These are phyloP conservation scores for Chamaenerion angustifolium DNA, from an alignment of 345 rosid species.

Conservation along the genomic window DNA sequence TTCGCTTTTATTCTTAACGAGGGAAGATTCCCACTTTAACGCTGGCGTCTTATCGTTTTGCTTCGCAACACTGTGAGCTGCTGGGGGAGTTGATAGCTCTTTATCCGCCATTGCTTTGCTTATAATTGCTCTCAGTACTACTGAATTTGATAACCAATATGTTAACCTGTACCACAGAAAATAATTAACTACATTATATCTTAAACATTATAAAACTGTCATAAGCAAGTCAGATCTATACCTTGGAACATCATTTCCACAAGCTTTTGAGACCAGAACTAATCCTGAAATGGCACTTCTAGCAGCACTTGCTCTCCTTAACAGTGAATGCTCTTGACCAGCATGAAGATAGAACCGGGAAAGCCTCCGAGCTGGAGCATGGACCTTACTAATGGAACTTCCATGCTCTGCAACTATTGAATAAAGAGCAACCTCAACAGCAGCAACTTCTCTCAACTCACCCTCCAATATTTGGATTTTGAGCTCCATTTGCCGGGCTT, in stretches of 20 bases:
- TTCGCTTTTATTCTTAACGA: constrained; percentile 21
- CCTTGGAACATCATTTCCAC: constrained; percentile 97
- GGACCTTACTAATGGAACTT: constrained; percentile 76
- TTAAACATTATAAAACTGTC: background rate
- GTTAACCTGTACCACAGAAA: constrained; percentile 43
- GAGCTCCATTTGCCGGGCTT: constrained; percentile 52
- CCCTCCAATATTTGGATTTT: constrained; percentile 67
- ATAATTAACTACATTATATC: too few relatives aligned
- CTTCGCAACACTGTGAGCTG: constrained; percentile 19
- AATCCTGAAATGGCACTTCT: constrained; percentile 73
- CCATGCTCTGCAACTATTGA: constrained; percentile 85
- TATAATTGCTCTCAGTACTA: constrained; percentile 58
- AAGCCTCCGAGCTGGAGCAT: constrained; percentile 93
- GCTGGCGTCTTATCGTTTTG: constrained; percentile 27
- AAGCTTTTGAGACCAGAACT: constrained; percentile 75
- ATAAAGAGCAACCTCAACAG: constrained; percentile 74
- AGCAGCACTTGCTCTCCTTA: constrained; percentile 67
- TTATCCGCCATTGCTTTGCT: constrained; percentile 27
- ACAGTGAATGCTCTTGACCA: constrained; percentile 30
- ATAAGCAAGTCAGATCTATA: constrained; percentile 11
- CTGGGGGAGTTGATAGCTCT: constrained; percentile 22
- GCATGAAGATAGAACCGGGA: constrained; percentile 72
- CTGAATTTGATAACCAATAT: constrained; percentile 85
- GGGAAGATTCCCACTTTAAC: constrained; percentile 47
- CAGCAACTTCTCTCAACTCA: constrained; percentile 89